Percentiles rank a stretch among this genome's conserved stretches.
Evolutionary conservation across 371 early-diverging fungal species (phyloP).

Genomic region (Rhizopus microsporus): DNA sequence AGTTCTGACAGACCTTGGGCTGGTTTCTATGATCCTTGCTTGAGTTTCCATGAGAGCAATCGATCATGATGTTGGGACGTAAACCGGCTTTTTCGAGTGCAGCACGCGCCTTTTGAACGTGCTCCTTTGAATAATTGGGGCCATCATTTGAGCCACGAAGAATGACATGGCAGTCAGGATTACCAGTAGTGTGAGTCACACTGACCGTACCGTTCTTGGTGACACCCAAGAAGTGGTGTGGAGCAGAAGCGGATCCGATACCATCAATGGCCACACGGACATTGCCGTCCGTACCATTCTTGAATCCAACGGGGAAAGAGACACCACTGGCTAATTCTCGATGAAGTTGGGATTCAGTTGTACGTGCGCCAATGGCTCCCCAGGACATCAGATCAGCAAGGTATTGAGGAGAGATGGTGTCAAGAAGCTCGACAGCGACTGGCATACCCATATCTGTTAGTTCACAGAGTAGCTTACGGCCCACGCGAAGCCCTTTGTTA

Average conservation of each 20-base stretch:
- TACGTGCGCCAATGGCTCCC: slow-evolving; percentile 96
- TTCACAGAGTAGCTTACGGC: slow-evolving; percentile 75
- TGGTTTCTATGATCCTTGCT: slow-evolving; percentile 75
- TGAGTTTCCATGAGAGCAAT: slow-evolving; percentile 87
- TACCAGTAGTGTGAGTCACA: slow-evolving; percentile 88
- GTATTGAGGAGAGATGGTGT: slow-evolving; percentile 94
- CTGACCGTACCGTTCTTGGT: slow-evolving; percentile 93
- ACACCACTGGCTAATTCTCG: slow-evolving; percentile 93
- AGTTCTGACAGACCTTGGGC: slow-evolving; percentile 54
- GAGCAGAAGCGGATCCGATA: slow-evolving; percentile 80
- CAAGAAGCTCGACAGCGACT: slow-evolving; percentile 87
- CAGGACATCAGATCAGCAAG: slow-evolving; percentile 90
- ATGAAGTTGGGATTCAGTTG: slow-evolving; percentile 92
- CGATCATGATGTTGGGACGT: slow-evolving; percentile 72
- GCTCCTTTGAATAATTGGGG: slow-evolving; percentile 79
- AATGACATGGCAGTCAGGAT: slow-evolving; percentile 59
- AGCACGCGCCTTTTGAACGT: slow-evolving; percentile 56
- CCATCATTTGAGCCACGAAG: slow-evolving; percentile 78
- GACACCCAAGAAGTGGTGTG: slow-evolving; percentile 92
- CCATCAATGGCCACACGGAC: slow-evolving; percentile 89
- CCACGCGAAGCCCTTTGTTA: slow-evolving; percentile 88
- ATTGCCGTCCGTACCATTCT: slow-evolving; percentile 93
- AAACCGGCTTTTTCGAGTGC: slow-evolving; percentile 62
- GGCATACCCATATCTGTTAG: slow-evolving; percentile 85
- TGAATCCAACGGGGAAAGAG: slow-evolving; percentile 95